phyloP scores from a whole-genome alignment of 495 filamentous ascomycete genomes.

The Poronia punctata region DNA sequence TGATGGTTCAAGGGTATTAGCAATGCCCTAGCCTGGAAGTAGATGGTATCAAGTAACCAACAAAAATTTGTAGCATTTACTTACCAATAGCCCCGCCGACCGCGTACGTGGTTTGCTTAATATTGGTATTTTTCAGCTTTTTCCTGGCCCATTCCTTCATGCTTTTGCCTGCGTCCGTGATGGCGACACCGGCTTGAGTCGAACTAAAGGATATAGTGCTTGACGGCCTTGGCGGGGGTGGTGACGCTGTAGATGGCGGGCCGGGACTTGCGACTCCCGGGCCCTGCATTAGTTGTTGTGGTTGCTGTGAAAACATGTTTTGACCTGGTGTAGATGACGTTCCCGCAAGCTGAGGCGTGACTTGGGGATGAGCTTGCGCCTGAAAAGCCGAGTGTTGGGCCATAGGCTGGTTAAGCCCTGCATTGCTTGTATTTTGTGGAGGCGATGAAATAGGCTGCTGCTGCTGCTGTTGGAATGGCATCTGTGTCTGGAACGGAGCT shows the following conservation, averaged over 20 bases:
- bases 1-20: conserved; percentile 1
- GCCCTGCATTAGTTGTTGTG: conserved; percentile 2
- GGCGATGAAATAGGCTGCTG: conserved; percentile 7
- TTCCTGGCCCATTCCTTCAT: conserved; percentile 28
- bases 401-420: background rate
- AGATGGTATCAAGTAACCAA: too few relatives aligned
- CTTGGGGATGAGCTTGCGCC: too few relatives aligned
- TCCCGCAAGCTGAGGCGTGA: background rate
- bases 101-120: conserved; percentile 19
- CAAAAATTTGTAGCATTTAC: too few relatives aligned
- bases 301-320: conserved; percentile 6
- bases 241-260: conserved; percentile 4
- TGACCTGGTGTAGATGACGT: background rate
- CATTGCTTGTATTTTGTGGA: background rate
- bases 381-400: too few relatives aligned
- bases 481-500: conserved; percentile 9
- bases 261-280: background rate
- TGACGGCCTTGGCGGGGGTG: too few relatives aligned
- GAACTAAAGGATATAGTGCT: too few relatives aligned
- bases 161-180: conserved; percentile 20
- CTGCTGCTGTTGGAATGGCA: conserved; percentile 7
- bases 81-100: conserved; percentile 16
- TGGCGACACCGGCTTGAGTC: conserved; percentile 14
- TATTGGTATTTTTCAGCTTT: conserved; percentile 17
- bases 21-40: too few relatives aligned